Base-by-base conservation (phyloP, 352 stramenopile genomes). In the Globisporangium rhizosaccharum region DNA sequence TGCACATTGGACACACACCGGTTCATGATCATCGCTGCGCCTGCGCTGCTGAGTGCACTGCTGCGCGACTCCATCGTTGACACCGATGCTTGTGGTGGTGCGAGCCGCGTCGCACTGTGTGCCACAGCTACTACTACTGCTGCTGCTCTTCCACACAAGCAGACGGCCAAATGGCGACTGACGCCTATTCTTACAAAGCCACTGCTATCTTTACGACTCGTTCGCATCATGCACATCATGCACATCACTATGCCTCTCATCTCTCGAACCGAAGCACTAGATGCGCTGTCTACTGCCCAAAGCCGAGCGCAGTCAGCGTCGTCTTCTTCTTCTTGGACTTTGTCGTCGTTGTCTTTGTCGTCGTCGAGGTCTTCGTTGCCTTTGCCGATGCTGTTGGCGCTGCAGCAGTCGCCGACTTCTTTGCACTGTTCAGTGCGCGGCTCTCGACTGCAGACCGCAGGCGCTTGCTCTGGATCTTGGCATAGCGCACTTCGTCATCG, bases 401-500 rank as follows among this genome's bases (percentile, higher is more conserved):
- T 25, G 20, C 3, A 3, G 14, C 15, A 48, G 55, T 30, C 18
- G 47, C 51, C 12, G 47, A 7, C 47, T 52, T 52, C 2, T 23
- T 52, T 11, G 50, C 2, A 9, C 63, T 64, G 14, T 41, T 44
- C 10, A 10, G 45, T 7, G 59, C 58, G 15, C 73, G 62, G 17
- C 71, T 72, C 39, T 76, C 72, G 8, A 98, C 82, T n/a, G 90
- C 91, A 9, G 69, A 82, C 30, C 79, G 79, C 30, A 98, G 71
- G 11, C 92, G 78, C 61, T 97, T 97, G 52, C 87, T 97, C 42
- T 80, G 72, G 52, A 95, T 91, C 59, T 96, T 87, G 2, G 95
- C 96, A 65, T 98, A 98, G 61, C 94, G 96, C 5, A 98, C 88
- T 61, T 97, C 87, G 70, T 99, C 96, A 51, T 99, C 85, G 69